phyloP scores from a whole-genome alignment of 108 stramenopile species.

The Stephanodiscus minutulus region DNA sequence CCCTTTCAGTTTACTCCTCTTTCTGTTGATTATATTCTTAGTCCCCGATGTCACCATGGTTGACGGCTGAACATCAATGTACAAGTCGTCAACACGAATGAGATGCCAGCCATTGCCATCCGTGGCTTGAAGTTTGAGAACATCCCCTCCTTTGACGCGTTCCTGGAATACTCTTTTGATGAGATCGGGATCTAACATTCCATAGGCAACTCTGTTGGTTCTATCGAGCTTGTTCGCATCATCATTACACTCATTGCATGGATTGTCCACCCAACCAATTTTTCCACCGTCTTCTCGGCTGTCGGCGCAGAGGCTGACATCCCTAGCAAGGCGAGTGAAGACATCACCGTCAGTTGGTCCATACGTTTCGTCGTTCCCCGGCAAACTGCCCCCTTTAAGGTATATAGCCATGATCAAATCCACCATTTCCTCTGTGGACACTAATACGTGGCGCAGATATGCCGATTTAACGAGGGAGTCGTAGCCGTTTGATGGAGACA shows the following conservation, averaged over 20 bases:
- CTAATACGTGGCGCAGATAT: slow-evolving; percentile 67
- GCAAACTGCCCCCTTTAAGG: slow-evolving; percentile 28
- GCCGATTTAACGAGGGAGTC: slow-evolving; percentile 41
- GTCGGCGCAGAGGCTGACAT: slow-evolving; percentile 66
- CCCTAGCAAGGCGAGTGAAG: slow-evolving; percentile 66
- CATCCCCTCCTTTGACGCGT: slow-evolving; percentile 82
- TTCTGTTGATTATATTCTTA: slow-evolving; percentile 36
- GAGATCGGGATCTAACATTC: slow-evolving; percentile 63
- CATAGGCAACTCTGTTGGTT: slow-evolving; percentile 36
- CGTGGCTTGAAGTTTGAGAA: slow-evolving; percentile 55
- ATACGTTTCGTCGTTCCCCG: slow-evolving; percentile 24
- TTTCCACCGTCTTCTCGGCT: slow-evolving; percentile 67
- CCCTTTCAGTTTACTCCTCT: slow-evolving; percentile 38
- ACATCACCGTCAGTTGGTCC: slow-evolving; percentile 47
- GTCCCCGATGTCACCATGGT: slow-evolving; percentile 12
- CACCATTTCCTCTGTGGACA: slow-evolving; percentile 78
- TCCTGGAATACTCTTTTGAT: slow-evolving; percentile 59
- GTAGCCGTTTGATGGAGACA: slow-evolving; percentile 50
- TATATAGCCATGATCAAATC: slow-evolving; percentile 55
- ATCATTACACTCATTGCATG: slow-evolving; percentile 25
- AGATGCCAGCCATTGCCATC: slow-evolving; percentile 54
- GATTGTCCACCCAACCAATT: slow-evolving; percentile 78
- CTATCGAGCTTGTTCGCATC: slow-evolving; percentile 1
- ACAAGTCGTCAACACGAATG: slow-evolving; percentile 73
- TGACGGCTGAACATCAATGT: slow-evolving; percentile 27